A percentile compares a stretch with the other conserved stretches of the same genome.
Evolutionary conservation across 2,329 filamentous ascomycete species (phyloP).

Genomic region (Scleromitrula shiraiana): DNA sequence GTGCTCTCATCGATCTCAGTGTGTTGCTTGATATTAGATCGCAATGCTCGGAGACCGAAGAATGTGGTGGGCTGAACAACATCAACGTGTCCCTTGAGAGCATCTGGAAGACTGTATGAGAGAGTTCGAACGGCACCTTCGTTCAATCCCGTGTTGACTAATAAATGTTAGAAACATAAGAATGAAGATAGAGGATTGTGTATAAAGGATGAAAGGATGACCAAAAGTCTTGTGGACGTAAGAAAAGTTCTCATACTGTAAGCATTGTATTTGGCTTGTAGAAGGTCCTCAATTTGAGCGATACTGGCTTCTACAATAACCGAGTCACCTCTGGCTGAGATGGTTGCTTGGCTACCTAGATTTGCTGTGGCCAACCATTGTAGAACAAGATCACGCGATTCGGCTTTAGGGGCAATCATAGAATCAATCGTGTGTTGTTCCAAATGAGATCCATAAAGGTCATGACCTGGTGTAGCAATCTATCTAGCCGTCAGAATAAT

Average conservation of each 20-base stretch:
- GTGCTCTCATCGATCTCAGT: conserved; percentile 9
- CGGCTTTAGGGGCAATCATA: conserved; percentile 44
- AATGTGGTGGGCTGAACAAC: conserved; percentile 54
- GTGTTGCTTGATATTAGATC: conserved; percentile 19
- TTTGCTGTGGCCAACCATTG: conserved; percentile 47
- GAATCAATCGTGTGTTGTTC: conserved; percentile 42
- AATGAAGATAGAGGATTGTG: background rate
- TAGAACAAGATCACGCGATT: conserved; percentile 46
- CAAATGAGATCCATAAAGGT: conserved; percentile 47
- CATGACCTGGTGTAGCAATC: conserved; percentile 38
- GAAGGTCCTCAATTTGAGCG: conserved; percentile 42
- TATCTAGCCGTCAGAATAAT: conserved; percentile 11
- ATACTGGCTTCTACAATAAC: conserved; percentile 41
- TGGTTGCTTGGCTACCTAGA: conserved; percentile 36
- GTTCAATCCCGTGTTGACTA: conserved; percentile 16
- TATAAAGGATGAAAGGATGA: background rate
- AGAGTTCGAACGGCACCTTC: conserved; percentile 22
- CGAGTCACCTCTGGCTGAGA: conserved; percentile 46
- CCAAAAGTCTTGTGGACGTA: background rate
- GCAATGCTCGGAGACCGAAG: conserved; percentile 36
- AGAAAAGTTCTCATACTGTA: conserved; percentile 36
- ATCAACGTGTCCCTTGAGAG: conserved; percentile 49
- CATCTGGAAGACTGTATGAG: conserved; percentile 36
- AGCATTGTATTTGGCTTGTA: conserved; percentile 43
- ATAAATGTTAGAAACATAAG: conserved; percentile 4